These are phyloP conservation scores for Cornus controversa DNA, from an alignment of 148 eudicot species.

Conservation along the genomic window DNA sequence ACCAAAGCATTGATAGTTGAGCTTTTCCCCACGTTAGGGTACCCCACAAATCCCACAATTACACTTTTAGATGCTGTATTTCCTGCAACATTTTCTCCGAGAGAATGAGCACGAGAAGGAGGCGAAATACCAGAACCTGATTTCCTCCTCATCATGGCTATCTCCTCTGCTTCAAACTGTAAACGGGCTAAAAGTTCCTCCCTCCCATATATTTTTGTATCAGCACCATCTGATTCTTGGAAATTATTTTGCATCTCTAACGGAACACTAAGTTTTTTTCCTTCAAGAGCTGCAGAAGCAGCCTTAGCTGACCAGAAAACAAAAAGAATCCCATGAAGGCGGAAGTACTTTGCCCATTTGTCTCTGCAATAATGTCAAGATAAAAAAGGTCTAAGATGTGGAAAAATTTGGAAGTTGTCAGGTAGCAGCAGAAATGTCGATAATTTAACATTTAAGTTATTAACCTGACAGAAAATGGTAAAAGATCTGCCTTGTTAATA, in stretches of 20 bases:
- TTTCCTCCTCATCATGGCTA: slow-evolving; percentile 44
- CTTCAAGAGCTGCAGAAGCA: slow-evolving; percentile 84
- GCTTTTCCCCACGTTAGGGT: slow-evolving; percentile 96
- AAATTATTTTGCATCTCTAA: slow-evolving; percentile 20
- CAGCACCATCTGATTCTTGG: slow-evolving; percentile 44
- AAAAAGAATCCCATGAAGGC: slow-evolving; percentile 72
- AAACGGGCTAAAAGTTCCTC: slow-evolving; percentile 81
- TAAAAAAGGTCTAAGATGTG: not conserved
- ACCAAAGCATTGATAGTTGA: slow-evolving; percentile 96
- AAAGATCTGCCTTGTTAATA: slow-evolving; percentile 92
- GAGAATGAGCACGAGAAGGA: slow-evolving; percentile 26
- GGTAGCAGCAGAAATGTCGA: not conserved
- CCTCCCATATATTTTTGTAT: slow-evolving; percentile 71
- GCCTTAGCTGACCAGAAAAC: slow-evolving; percentile 99
- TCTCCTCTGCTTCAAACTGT: slow-evolving; percentile 92
- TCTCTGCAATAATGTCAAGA: slow-evolving; percentile 43
- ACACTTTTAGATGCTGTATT: slow-evolving; percentile 34
- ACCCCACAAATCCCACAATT: slow-evolving; percentile 91
- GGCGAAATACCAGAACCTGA: slow-evolving; percentile 15
- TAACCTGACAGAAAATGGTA: slow-evolving; percentile 72
- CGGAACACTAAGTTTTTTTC: slow-evolving; percentile 39
- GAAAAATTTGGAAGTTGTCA: not conserved
- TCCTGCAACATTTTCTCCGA: slow-evolving; percentile 19
- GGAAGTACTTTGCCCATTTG: slow-evolving; percentile 86
- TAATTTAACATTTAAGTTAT: not conserved